Evolutionary conservation across 2,329 filamentous ascomycete species (phyloP).

Genomic region (Boeremia exigua): DNA sequence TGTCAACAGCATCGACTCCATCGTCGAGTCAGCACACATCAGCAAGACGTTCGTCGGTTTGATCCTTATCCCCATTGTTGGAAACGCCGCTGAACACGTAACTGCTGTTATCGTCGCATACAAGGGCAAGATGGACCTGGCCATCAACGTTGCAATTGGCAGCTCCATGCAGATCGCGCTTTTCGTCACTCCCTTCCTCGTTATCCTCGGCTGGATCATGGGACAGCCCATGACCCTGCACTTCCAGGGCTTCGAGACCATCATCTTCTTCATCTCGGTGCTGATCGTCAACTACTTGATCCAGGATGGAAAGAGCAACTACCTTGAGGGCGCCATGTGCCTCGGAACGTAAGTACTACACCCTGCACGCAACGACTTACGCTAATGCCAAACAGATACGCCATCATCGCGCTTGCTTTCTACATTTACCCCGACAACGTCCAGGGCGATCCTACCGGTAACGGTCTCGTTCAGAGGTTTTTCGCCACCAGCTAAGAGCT

Average conservation of each 20-base stretch:
- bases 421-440: constrained; percentile 65
- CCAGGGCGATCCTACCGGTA: constrained; percentile 37
- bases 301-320: constrained; percentile 84
- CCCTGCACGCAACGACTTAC: not conserved
- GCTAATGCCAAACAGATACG: constrained; percentile 49
- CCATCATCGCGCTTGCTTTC: constrained; percentile 66
- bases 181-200: constrained; percentile 64
- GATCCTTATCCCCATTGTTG: constrained; percentile 63
- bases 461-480: constrained; percentile 36
- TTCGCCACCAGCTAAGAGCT: constrained; percentile 24
- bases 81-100: constrained; percentile 63
- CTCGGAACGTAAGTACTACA: constrained; percentile 50
- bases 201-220: constrained; percentile 63
- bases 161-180: constrained; percentile 63
- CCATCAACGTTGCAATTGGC: constrained; percentile 62
- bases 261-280: constrained; percentile 81
- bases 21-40: constrained; percentile 59
- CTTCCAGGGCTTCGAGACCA: constrained; percentile 88
- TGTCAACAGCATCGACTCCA: constrained; percentile 61
- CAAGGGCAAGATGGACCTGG: constrained; percentile 65
- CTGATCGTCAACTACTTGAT: constrained; percentile 90
- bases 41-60: constrained; percentile 64
- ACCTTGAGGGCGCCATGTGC: constrained; percentile 76
- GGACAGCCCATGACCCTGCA: constrained; percentile 69
- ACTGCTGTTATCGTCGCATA: constrained; percentile 61